Percentiles rank a stretch among this genome's conserved stretches.
Conservation (phyloP, 345 rosid genomes). For the Moringa oleifera region DNA sequence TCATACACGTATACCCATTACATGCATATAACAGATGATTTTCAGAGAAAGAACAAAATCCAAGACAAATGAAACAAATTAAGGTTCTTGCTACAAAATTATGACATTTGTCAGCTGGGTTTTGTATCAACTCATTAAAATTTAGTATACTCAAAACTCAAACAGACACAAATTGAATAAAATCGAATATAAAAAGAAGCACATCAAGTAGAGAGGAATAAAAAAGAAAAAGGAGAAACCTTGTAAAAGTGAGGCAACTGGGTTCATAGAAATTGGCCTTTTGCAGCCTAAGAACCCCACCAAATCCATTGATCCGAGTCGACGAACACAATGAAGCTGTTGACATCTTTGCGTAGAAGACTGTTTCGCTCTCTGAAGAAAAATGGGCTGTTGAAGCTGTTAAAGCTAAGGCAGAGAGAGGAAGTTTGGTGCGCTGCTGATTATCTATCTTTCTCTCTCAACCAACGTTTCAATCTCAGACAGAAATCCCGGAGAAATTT, state of each 20-base stretch:
- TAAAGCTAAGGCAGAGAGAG: constrained; percentile 22
- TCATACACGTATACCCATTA: neutral
- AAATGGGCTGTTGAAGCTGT: neutral
- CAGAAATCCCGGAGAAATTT: neutral
- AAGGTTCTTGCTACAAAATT: neutral
- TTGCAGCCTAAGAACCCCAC: constrained; percentile 37
- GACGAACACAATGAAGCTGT: constrained; percentile 56
- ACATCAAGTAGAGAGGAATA: neutral
- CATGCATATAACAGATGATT: neutral
- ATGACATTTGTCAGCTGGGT: constrained; percentile 7
- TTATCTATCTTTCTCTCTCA: neutral
- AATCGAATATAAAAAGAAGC: neutral
- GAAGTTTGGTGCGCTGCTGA: constrained; percentile 1
- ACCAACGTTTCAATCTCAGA: neutral
- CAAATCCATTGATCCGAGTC: constrained; percentile 54
- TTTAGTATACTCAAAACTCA: neutral
- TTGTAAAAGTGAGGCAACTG: constrained; percentile 32
- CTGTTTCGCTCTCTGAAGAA: constrained; percentile 6
- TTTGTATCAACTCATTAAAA: constrained; percentile 5
- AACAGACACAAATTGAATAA: neutral
- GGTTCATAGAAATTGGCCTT: constrained; percentile 29
- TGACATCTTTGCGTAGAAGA: constrained; percentile 26
- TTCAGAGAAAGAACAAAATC: neutral
- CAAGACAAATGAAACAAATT: constrained; percentile 2
- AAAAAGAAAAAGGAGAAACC: constrained; percentile 39